Evolutionary conservation across 2,329 filamentous ascomycete species (phyloP).

Genomic region (Alternaria atra): DNA sequence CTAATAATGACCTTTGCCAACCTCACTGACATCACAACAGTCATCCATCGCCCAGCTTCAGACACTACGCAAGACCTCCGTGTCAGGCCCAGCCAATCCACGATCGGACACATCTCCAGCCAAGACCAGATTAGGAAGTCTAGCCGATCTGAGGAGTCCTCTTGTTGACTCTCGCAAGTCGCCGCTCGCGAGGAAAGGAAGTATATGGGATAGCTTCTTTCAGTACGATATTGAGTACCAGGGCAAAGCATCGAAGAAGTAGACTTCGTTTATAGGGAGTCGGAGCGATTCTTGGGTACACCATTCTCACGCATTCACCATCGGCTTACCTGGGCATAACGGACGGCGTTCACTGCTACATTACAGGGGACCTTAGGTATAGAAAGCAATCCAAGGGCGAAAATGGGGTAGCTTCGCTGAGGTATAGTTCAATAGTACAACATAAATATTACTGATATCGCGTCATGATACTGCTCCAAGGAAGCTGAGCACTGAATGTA

Average conservation of each 20-base stretch:
- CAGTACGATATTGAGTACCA: slow-evolving; percentile 53
- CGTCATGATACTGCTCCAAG: not conserved
- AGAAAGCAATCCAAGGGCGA: not conserved
- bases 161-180: slow-evolving; percentile 7
- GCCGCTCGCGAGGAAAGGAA: slow-evolving; percentile 34
- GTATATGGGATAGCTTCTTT: slow-evolving; percentile 52
- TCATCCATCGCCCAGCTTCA: slow-evolving; percentile 15
- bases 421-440: not conserved
- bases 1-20: slow-evolving; percentile 2
- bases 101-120: slow-evolving; percentile 25
- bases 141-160: slow-evolving; percentile 23
- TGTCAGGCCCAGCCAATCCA: slow-evolving; percentile 21
- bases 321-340: not conserved
- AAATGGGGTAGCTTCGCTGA: not conserved
- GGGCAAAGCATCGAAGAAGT: slow-evolving; percentile 47
- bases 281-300: not conserved
- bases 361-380: not conserved
- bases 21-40: slow-evolving; percentile 21
- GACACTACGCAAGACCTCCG: slow-evolving; percentile 27
- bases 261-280: not conserved
- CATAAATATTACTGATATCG: not conserved
- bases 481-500: not conserved
- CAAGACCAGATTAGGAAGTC: slow-evolving; percentile 29
- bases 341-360: not conserved
- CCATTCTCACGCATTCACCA: not conserved